Base-by-base conservation (phyloP, 2,329 filamentous ascomycete genomes). In the Aotearoamyces nothofagi region DNA sequence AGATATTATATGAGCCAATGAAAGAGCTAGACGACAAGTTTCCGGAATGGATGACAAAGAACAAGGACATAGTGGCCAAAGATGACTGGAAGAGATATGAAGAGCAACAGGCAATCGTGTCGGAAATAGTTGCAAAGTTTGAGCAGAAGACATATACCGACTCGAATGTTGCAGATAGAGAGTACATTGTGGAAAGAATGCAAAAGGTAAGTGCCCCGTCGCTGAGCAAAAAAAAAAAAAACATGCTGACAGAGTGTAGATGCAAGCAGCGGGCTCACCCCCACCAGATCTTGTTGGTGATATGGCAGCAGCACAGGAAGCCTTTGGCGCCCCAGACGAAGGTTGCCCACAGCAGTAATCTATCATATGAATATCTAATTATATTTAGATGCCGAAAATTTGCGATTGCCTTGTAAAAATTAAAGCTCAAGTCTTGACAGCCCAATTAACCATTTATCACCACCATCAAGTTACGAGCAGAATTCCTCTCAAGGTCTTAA, bases 1-100 rank as follows among this genome's bases (percentile, higher is more conserved):
- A 96, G 42, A 94, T 98, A 38, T 57, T 98, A 28, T 96, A 96
- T 51, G 87, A 98, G 57, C 90, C 90, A 3, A 94, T 98, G 84
- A 93, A 93, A 60, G 90, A 98, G 56, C 61, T 98, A 26, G 61
- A 92, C 51, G 78, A 82, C 30, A 96, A 94, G 54, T 98, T 90
- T 48, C 87, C 86, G 0, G 72, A 57, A 2, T 98, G 90, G 87
- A 64, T 98, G 51, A 67, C 69, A 44, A 77, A 80, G 55, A 87
- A 94, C 51, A 62, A 63, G 41, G 66, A 57, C 22, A 71, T 60
- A 14, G 74, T 72, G 29, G 56, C 74, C 2, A 54, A 66, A 29
- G 81, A 79, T 27, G 87, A 96, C 45, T 51, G 84, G 49, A 69
- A 72, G 47, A 63, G 84, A 33, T 96, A 92, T 50, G 65, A 80